Base-by-base conservation (phyloP, 1,284 basidiomycete genomes). In the Cryptococcus sp. region DNA sequence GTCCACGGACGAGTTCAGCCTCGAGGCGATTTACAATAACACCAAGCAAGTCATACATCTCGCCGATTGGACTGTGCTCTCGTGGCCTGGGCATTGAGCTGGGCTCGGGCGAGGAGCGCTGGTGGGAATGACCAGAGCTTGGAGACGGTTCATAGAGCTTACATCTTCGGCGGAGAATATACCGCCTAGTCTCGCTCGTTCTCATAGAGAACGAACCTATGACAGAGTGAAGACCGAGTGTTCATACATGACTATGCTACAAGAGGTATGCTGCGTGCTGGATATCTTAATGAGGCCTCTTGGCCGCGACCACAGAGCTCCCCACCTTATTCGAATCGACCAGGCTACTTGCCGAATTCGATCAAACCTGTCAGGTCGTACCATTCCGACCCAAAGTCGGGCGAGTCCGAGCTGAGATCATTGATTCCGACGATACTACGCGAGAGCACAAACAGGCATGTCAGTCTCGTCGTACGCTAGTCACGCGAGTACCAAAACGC, bases 401-500 rank as follows among this genome's bases (percentile, higher is more conserved):
- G 30, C 13, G 58, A 54, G 2, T 58, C 61, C 3, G 54, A 56
- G 2, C 58, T 57, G 3, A 45, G 62, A 47, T 71, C 68, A 45
- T 65, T 68, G 43, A 73, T 57, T 38, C 68, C 71, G 20, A 73
- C 3, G 42, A 73, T 70, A 47, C 70, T 72, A 47, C 22, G 7
- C 13, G 43, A 53, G 55, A 53, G 55, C 23, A 27, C 27, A 13
- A 43, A 25, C 38, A 23, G 35, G n/a, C 19, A 35, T 51, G 7
- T 42, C 41, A 19, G 40, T 35, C 10, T 22, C 42, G 23, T 20
- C 25, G 30, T 23, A 23, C 41, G 30, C 35, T 38, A n/a, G 38
- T 19, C 40, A 20, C 30, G 15, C 23, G 19, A 13, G 35, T 39
- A 15, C 11, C 30, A 10, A 43, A 46, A 19, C 25, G 39, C 22